Percentiles rank a stretch among this genome's conserved stretches.
phyloP scores from a whole-genome alignment of 345 rosid species.

The Citrus glauca region DNA sequence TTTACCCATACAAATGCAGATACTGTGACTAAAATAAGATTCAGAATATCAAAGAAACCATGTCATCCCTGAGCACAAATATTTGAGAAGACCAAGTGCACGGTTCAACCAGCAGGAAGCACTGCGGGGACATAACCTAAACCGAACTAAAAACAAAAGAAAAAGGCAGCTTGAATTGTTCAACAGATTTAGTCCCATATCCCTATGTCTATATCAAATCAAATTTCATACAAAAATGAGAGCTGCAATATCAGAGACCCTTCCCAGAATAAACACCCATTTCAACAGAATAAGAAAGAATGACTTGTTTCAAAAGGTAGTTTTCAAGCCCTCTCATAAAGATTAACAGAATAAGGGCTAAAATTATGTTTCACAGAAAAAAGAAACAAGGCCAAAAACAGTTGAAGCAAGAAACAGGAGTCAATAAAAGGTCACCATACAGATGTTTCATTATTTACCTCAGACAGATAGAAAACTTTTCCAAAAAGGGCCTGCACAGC shows the following conservation, averaged over 20 bases:
- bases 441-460: slow-evolving; percentile 39
- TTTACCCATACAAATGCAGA: background rate
- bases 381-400: background rate
- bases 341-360: background rate
- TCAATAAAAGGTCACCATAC: background rate
- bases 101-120: background rate
- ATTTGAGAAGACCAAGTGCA: background rate
- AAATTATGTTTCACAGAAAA: background rate
- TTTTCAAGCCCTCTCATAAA: background rate
- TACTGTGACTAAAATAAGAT: background rate
- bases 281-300: background rate
- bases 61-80: background rate
- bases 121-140: background rate
- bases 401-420: background rate
- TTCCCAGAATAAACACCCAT: background rate
- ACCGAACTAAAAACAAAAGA: background rate
- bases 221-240: too few relatives aligned
- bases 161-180: too few relatives aligned
- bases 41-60: slow-evolving; percentile 2
- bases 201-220: too few relatives aligned
- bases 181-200: too few relatives aligned
- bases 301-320: background rate
- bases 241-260: background rate
- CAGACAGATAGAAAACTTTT: slow-evolving; percentile 81
- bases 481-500: slow-evolving; percentile 89